Evolutionary conservation across 1,284 basidiomycete species (phyloP).

Genomic region (Apiotrichum veenhuisii): DNA sequence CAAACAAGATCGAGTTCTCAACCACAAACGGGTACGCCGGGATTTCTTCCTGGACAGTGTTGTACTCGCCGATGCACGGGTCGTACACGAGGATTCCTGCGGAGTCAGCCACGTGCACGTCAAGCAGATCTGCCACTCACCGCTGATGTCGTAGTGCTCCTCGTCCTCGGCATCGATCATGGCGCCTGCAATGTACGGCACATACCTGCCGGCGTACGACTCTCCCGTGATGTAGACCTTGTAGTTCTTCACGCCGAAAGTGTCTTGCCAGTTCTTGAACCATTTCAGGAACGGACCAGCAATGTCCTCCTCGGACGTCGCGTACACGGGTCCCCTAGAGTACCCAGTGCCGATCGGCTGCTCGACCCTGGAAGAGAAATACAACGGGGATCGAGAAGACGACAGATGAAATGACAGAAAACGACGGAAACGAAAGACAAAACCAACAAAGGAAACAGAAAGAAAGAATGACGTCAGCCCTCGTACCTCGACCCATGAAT

Average conservation of each 20-base stretch:
- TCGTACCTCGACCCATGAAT: no score
- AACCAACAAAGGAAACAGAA: no score
- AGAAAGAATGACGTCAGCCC: no score
- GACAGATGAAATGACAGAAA: no score
- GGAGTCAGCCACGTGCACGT: no score
- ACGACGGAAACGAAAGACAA: no score
- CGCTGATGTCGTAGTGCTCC: constrained; percentile 19
- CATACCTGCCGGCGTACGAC: constrained; percentile 48
- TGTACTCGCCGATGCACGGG: constrained; percentile 29
- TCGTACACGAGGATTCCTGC: constrained; percentile 32
- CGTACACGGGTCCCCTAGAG: constrained; percentile 66
- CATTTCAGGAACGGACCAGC: constrained; percentile 39
- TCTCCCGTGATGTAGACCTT: constrained; percentile 37
- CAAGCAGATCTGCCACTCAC: neutral
- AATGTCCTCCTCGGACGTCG: constrained; percentile 48
- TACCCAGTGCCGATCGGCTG: constrained; percentile 81
- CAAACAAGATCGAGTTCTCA: constrained; percentile 20
- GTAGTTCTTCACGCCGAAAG: constrained; percentile 24
- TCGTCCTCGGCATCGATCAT: constrained; percentile 27
- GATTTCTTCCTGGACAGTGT: constrained; percentile 63
- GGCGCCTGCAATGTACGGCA: constrained; percentile 46
- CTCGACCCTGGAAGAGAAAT: constrained; percentile 45
- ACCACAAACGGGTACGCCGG: constrained; percentile 52
- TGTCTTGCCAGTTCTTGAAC: constrained; percentile 23
- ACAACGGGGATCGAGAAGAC: no score